Evolutionary conservation across 2,329 filamentous ascomycete genomes (phyloP).

Genomic region (Alternaria sp.): DNA sequence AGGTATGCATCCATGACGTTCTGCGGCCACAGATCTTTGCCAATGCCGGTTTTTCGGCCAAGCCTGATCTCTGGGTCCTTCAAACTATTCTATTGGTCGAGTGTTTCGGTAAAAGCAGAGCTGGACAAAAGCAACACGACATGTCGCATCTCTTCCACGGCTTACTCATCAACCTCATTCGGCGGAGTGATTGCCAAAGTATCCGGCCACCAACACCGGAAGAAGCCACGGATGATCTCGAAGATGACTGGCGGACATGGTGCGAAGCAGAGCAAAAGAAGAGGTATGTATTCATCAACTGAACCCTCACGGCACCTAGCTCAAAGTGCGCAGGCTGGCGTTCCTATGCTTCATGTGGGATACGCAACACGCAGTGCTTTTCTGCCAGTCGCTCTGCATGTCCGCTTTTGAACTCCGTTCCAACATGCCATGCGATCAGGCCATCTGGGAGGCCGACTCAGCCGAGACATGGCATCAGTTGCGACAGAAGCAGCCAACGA

Average conservation of each 20-base stretch:
- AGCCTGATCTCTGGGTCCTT: constrained; percentile 66
- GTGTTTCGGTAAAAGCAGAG: constrained; percentile 68
- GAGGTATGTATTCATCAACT: constrained; percentile 45
- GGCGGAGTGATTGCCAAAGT: constrained; percentile 59
- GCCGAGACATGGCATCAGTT: constrained; percentile 59
- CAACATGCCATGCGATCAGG: constrained; percentile 61
- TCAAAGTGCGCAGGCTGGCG: constrained; percentile 50
- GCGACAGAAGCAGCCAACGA: constrained; percentile 46
- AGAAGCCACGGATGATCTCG: constrained; percentile 49
- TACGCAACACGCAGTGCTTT: constrained; percentile 68
- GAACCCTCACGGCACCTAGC: not conserved
- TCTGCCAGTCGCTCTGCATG: constrained; percentile 72
- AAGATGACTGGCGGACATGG: constrained; percentile 60
- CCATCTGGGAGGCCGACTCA: constrained; percentile 64
- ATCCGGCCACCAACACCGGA: constrained; percentile 48
- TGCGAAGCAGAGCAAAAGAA: constrained; percentile 65
- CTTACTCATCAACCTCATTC: constrained; percentile 61
- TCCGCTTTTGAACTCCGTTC: constrained; percentile 68
- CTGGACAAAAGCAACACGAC: constrained; percentile 68
- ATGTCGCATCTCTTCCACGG: constrained; percentile 67
- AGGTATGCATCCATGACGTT: constrained; percentile 66
- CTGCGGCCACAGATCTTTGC: constrained; percentile 66
- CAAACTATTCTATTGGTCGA: constrained; percentile 68
- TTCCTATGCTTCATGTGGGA: constrained; percentile 72
- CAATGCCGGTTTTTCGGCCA: constrained; percentile 62